phyloP scores from a whole-genome alignment of 139 green algal species.

The Chlorella sorokiniana region DNA sequence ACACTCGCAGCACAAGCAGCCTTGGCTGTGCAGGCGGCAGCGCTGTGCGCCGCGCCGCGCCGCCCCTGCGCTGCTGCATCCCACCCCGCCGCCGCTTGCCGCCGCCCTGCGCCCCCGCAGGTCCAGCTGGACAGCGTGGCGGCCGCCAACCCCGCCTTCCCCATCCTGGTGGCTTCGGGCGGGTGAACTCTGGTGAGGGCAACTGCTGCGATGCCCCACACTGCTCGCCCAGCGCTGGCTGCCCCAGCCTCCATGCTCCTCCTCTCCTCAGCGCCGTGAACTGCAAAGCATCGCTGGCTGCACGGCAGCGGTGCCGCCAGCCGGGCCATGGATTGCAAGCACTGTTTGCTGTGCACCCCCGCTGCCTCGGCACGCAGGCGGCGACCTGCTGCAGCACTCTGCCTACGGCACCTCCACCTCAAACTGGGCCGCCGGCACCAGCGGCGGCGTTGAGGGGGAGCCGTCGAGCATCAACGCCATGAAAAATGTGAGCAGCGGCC shows the following conservation, averaged over 20 bases:
- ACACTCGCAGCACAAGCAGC: background rate
- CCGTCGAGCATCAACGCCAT: background rate
- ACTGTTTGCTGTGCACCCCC: background rate
- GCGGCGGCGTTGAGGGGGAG: background rate
- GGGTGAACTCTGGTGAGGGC: background rate
- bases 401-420: background rate
- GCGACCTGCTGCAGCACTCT: background rate
- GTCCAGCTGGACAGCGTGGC: conserved; percentile 2
- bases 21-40: no score
- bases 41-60: no score
- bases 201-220: background rate
- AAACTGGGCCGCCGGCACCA: conserved; percentile 6
- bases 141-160: background rate
- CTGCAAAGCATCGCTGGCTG: no score
- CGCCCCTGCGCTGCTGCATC: background rate
- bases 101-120: background rate
- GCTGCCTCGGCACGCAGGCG: background rate
- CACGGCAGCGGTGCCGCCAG: no score
- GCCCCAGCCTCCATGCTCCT: no score
- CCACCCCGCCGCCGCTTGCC: no score
- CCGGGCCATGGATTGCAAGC: background rate
- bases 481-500: background rate
- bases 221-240: no score
- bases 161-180: conserved; percentile 38
- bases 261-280: no score